Evolutionary conservation across 768 basidiomycete species (phyloP), one percentile per base, ranked within the genome.

Genomic region (Asterophora lycoperdoides): DNA sequence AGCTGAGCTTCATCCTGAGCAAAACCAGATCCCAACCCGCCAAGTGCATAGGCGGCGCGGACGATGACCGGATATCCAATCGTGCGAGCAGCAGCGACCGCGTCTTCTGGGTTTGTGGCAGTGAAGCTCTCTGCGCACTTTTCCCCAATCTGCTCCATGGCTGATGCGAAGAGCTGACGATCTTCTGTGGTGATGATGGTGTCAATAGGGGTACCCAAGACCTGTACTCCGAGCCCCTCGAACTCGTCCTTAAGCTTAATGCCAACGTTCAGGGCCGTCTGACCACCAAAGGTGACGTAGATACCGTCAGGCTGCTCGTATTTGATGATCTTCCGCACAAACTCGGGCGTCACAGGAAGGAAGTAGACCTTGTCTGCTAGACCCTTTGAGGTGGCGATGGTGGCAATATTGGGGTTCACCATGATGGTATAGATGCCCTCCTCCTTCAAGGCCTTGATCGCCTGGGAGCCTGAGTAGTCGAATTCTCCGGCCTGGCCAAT

Each of bases 311-410:
- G 96, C 64, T 93, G 90, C 77, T 99, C 96, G 72, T 89, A 96
- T 70, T 93, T 87, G 78, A 99, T 96, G 71, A 99, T 87, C 72
- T 94, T 96, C 65, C 88, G 86, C 49, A 98, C 93, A 59, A 96
- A 98, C 54, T 99, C 96, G 52, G 93, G 91, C 10, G 91, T 98
- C 48, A 98, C 96, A 39, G 96, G 96, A 8, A 99, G 79, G 80
- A 98, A 99, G 75, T 98, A 99, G 41, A 99, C 95, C 68, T 98
- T 98, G 76, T 99, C 96, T 18, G 96, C 96, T 43, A 99, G 81
- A 53, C 96, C 94, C 60, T 93, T 93, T 41, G 92, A 94, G 1
- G 93, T 96, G 38, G 93, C 93, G 58, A 97, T 99, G 33, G 96
- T 99, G 17, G 96, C 96, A 58, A 99, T 99, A 70, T 99, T 99